These are phyloP conservation scores for Ministeria vibrans DNA, from an alignment of 78 protist genomes.

Conservation along the genomic window DNA sequence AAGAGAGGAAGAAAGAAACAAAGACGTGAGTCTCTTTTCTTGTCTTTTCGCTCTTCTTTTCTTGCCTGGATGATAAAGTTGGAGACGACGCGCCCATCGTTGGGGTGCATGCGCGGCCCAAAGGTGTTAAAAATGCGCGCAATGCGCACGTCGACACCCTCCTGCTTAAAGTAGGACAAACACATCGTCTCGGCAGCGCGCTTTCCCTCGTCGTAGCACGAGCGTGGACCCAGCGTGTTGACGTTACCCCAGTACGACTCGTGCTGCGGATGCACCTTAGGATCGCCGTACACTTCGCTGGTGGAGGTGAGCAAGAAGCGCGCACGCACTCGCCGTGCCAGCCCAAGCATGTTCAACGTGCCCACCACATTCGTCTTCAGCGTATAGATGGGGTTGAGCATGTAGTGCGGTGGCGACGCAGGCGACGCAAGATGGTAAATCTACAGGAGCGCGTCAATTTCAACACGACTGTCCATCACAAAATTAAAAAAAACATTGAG, in stretches of 20 bases:
- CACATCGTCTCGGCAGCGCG: slow-evolving; percentile 73
- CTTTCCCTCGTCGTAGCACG: slow-evolving; percentile 91
- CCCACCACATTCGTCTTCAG: slow-evolving; percentile 61
- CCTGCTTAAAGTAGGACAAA: slow-evolving; percentile 41
- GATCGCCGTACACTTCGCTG: slow-evolving; percentile 70
- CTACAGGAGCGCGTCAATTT: too few relatives aligned
- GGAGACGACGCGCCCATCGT: slow-evolving; percentile 80
- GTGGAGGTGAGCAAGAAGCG: slow-evolving; percentile 68
- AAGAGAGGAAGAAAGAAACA: not conserved
- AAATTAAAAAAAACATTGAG: too few relatives aligned
- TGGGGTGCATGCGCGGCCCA: slow-evolving; percentile 75
- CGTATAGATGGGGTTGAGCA: slow-evolving; percentile 65
- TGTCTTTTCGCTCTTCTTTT: slow-evolving; percentile 21
- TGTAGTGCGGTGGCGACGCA: slow-evolving; percentile 70
- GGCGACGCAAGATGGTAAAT: slow-evolving; percentile 79
- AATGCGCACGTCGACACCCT: slow-evolving; percentile 52
- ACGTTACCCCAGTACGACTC: slow-evolving; percentile 75
- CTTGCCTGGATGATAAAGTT: slow-evolving; percentile 77
- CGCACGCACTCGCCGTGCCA: slow-evolving; percentile 52
- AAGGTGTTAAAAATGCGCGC: slow-evolving; percentile 83
- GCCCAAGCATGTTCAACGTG: slow-evolving; percentile 66
- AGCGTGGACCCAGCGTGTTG: slow-evolving; percentile 60
- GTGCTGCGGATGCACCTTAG: slow-evolving; percentile 65
- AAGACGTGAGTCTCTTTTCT: not conserved
- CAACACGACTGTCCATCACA: too few relatives aligned